Base-by-base conservation (phyloP, 495 filamentous ascomycete genomes). In the Aspergillus taichungensis region DNA sequence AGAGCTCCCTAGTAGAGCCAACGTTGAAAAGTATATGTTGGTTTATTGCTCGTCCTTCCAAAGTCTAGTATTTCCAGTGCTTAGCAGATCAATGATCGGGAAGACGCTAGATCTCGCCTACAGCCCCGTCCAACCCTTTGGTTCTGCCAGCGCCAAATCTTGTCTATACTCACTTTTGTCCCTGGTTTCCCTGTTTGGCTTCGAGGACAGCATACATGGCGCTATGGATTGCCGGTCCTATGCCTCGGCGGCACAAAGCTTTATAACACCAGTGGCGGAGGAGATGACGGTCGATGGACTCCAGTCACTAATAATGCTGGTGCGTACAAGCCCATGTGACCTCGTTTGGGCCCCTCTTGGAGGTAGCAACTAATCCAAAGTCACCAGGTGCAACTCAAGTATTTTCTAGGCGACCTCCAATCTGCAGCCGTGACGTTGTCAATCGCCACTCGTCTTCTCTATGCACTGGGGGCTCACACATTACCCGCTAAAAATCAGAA, bases 101-200 rank as follows among this genome's bases (percentile, higher is more conserved):
- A 37, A 52, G 13, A 55, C 53, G 10, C 34, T 55, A 13, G 45
- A 55, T 36, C 49, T 55, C 24, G 53, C 49, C 18, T 52, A 55
- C 30, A 30, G 31, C 6, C 35, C 48, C 6, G 14, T 6, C 0
- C 31, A 43, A 3, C 12, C 24, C 4, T 28, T 42, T 28, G 46
- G 48, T 13, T 40, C 36, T 13, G 46, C 28, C 27, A 55, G 53
- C 35, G 48, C 53, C 37, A 51, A 42, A 30, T 45, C 53, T 1
- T 55, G 53, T 35, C 39, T 52, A 1, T 55, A 49, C 32, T n/a
- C 52, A 2, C 51, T 55, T 34, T 38, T 55, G n/a, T 49, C 52
- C 0, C 30, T 49, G 6, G 43, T 51, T 11, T 12, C 38, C 2
- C 30, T 51, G 9, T 55, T 55, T 33, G 52, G 48, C 12, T 43